Evolutionary conservation across 1,284 basidiomycete species (phyloP).

Genomic region (Chondrostereum purpureum): DNA sequence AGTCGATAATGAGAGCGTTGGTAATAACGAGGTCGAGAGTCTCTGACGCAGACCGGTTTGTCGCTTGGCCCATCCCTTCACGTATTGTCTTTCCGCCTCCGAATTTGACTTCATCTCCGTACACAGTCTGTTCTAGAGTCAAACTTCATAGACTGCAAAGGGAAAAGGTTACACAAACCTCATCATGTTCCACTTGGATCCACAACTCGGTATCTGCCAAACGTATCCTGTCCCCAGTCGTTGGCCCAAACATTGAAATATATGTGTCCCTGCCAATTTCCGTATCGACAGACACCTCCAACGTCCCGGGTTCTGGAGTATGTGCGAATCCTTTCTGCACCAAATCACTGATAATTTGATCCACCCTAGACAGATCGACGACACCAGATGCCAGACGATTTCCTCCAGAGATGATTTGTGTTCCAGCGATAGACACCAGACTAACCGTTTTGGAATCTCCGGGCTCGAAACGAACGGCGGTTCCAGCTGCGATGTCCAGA

Average conservation of each 20-base stretch:
- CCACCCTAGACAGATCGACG: constrained; percentile 35
- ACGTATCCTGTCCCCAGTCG: constrained; percentile 82
- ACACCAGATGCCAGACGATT: constrained; percentile 68
- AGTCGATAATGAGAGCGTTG: constrained; percentile 92
- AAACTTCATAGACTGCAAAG: neutral
- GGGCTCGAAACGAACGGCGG: constrained; percentile 95
- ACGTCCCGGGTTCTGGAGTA: constrained; percentile 50
- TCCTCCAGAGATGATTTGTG: constrained; percentile 72
- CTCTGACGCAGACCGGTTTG: constrained; percentile 60
- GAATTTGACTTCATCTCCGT: constrained; percentile 97
- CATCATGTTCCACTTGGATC: constrained; percentile 89
- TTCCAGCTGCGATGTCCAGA: constrained; percentile 90
- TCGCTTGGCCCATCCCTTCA: constrained; percentile 96
- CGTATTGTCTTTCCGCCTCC: constrained; percentile 93
- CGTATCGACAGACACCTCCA: constrained; percentile 41
- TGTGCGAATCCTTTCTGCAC: constrained; percentile 59
- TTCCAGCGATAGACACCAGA: constrained; percentile 77
- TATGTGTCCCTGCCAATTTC: constrained; percentile 65
- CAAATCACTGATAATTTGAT: constrained; percentile 37
- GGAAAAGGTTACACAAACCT: constrained; percentile 37
- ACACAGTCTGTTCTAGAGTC: constrained; percentile 46
- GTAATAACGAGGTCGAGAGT: constrained; percentile 91
- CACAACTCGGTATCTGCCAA: constrained; percentile 89
- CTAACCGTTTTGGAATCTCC: constrained; percentile 83
- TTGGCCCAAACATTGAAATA: constrained; percentile 92